These are phyloP conservation scores for Pythium monospermum DNA, from an alignment of 352 stramenopile species.

Conservation along the genomic window DNA sequence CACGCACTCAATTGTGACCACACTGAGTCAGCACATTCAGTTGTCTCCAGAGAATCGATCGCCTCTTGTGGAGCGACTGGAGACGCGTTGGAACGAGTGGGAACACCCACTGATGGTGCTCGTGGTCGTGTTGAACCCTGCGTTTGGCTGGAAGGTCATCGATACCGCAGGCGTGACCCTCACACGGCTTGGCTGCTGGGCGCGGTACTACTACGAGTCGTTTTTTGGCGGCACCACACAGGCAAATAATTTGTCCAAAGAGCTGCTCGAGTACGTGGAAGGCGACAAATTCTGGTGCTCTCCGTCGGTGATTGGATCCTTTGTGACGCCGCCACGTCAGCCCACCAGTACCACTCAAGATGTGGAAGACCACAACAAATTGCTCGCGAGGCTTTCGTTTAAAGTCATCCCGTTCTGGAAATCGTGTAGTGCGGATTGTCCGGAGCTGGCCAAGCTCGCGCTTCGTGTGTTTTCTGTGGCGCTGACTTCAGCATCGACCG, in stretches of 20 bases:
- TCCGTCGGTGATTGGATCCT: conserved; percentile 15
- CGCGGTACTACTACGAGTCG: conserved; percentile 23
- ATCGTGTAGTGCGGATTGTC: conserved; percentile 22
- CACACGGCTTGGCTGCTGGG: conserved; percentile 22
- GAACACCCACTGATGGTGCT: conserved; percentile 21
- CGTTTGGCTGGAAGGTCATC: conserved; percentile 17
- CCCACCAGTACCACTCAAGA: not conserved
- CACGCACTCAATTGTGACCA: conserved; percentile 13
- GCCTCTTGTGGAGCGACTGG: conserved; percentile 11
- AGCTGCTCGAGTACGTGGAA: conserved; percentile 22
- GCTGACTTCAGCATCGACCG: conserved; percentile 16
- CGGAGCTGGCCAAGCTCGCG: conserved; percentile 21
- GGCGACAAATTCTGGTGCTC: conserved; percentile 26
- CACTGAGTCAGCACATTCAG: conserved; percentile 17
- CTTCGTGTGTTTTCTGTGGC: conserved; percentile 19
- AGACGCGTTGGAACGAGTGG: conserved; percentile 21
- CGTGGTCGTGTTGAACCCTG: conserved; percentile 18
- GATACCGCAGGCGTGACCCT: conserved; percentile 17
- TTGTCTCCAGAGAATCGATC: conserved; percentile 11
- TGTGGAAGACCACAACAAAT: conserved; percentile 7
- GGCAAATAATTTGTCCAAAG: conserved; percentile 14
- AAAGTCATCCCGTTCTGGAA: conserved; percentile 25
- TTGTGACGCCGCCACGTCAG: conserved; percentile 8
- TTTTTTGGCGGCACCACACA: conserved; percentile 17
- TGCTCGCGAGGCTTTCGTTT: conserved; percentile 14